phyloP scores from a whole-genome alignment of 2,329 filamentous ascomycete genomes.

The Verticillium nonalfalfae region DNA sequence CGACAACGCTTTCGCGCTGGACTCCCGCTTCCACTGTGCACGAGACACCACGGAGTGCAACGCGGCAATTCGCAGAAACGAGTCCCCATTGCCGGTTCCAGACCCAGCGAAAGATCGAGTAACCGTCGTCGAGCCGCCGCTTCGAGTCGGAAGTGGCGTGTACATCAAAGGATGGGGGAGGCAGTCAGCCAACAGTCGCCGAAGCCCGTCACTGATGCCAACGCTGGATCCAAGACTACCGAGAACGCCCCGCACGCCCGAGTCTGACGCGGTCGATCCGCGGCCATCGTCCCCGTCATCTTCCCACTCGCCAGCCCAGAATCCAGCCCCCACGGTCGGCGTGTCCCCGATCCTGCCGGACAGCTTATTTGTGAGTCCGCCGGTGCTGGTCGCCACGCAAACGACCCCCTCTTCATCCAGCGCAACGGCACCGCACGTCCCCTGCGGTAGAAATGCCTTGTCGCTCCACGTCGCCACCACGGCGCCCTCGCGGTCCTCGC shows the following conservation, averaged over 20 bases:
- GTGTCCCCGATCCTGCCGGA: conserved; percentile 83
- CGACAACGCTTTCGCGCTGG: conserved; percentile 52
- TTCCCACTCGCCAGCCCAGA: conserved; percentile 83
- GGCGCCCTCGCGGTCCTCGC: conserved; percentile 31
- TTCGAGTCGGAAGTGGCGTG: conserved; percentile 17
- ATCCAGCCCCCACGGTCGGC: conserved; percentile 75
- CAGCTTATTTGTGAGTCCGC: conserved; percentile 84
- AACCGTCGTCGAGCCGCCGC: conserved; percentile 14
- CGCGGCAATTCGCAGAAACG: conserved; percentile 69
- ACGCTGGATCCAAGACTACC: conserved; percentile 14
- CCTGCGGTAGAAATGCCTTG: conserved; percentile 68
- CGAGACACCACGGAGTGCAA: conserved; percentile 68
- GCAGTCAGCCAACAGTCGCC: conserved; percentile 51
- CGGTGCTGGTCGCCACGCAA: conserved; percentile 61
- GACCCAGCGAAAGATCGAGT: conserved; percentile 55
- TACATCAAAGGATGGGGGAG: conserved; percentile 43
- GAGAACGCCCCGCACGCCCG: background rate
- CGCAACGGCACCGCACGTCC: conserved; percentile 78
- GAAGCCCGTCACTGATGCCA: conserved; percentile 34
- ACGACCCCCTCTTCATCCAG: conserved; percentile 70
- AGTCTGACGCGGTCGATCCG: conserved; percentile 15
- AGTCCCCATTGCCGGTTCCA: conserved; percentile 84
- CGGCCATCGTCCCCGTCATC: conserved; percentile 31
- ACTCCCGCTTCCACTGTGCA: conserved; percentile 51
- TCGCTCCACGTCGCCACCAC: conserved; percentile 46